Percentiles rank a stretch among this genome's conserved stretches.
phyloP scores from a whole-genome alignment of 2,329 filamentous ascomycete species.

The Microthyrium microscopicum region DNA sequence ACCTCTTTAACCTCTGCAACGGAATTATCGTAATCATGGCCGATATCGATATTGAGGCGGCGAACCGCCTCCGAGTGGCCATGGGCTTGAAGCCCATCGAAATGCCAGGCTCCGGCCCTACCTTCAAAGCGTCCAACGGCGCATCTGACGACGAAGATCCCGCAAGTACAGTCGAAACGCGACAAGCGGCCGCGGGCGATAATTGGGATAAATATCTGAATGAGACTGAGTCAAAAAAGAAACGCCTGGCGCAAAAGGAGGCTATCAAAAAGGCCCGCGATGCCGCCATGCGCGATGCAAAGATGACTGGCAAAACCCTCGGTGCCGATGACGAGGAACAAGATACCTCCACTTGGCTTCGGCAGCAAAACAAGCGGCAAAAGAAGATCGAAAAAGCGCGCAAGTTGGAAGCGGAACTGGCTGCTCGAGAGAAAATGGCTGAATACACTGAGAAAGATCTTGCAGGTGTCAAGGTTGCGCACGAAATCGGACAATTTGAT shows the following conservation, averaged over 20 bases:
- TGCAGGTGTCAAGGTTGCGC: conserved; percentile 79
- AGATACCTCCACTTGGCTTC: conserved; percentile 75
- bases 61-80: conserved; percentile 77
- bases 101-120: conserved; percentile 46
- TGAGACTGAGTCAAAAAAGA: conserved; percentile 55
- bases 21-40: conserved; percentile 21
- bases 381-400: conserved; percentile 69
- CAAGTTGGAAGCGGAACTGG: conserved; percentile 57
- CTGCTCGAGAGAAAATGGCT: conserved; percentile 51
- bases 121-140: conserved; percentile 36
- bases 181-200: conserved; percentile 54
- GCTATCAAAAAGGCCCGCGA: conserved; percentile 81
- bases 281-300: conserved; percentile 55
- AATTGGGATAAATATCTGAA: conserved; percentile 58
- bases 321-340: conserved; percentile 55
- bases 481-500: conserved; percentile 67
- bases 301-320: conserved; percentile 67
- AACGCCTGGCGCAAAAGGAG: conserved; percentile 63
- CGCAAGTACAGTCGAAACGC: conserved; percentile 69
- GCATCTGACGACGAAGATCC: conserved; percentile 52
- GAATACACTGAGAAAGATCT: conserved; percentile 78
- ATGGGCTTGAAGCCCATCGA: conserved; percentile 83
- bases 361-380: conserved; percentile 80
- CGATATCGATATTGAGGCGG: conserved; percentile 56
- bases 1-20: background rate